Percentiles rank a stretch among this genome's conserved stretches.
phyloP scores from a whole-genome alignment of 495 filamentous ascomycete species.

The Xylaria curta region DNA sequence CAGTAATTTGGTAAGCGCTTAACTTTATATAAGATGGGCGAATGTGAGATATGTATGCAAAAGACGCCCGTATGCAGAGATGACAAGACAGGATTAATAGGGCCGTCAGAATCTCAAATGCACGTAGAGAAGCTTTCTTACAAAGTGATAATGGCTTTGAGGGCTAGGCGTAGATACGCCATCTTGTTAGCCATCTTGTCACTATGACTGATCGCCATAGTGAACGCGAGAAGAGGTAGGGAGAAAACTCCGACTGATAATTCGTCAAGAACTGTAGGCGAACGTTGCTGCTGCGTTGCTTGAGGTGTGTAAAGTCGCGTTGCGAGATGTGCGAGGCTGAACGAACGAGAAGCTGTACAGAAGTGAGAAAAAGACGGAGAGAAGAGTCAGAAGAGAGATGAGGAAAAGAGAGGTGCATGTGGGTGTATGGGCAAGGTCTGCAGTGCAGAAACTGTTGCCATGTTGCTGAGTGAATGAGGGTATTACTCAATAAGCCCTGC shows the following conservation, averaged over 20 bases:
- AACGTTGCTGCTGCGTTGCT: neutral
- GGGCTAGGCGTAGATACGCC: neutral
- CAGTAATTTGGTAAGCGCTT: neutral
- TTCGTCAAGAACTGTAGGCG: neutral
- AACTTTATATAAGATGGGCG: no score
- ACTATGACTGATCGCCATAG: neutral
- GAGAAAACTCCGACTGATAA: neutral
- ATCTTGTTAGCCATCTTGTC: constrained; percentile 10
- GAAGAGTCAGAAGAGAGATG: neutral
- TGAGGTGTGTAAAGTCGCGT: neutral
- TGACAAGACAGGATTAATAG: neutral
- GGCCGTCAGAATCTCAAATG: neutral
- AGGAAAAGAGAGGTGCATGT: neutral
- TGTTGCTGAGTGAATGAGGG: constrained; percentile 2
- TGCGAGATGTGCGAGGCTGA: neutral
- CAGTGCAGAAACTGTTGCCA: neutral
- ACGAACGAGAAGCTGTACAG: neutral
- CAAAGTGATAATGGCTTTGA: constrained; percentile 20
- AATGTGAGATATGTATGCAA: neutral
- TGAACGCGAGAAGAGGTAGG: neutral
- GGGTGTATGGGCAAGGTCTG: neutral
- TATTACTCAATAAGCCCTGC: neutral
- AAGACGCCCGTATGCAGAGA: neutral
- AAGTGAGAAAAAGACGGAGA: neutral
- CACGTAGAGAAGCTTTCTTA: constrained; percentile 13